Conservation (phyloP, 371 early-diverging fungal species). For the Chytridiales sp. region DNA sequence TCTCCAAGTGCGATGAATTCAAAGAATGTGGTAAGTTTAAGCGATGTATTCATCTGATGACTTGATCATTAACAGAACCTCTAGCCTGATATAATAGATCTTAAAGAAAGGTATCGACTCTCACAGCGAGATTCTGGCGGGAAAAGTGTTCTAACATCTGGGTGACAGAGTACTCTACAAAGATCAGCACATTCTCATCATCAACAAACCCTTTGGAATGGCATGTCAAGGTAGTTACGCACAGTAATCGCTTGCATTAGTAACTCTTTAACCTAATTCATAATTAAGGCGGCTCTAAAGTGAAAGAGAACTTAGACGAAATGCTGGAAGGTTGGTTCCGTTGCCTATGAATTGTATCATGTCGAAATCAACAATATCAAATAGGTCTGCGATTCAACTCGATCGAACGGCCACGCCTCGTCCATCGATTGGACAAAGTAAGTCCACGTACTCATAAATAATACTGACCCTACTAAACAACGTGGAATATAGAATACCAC, state of each 20-base stretch:
- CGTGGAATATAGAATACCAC: constrained; percentile 41
- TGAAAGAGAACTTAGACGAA: constrained; percentile 25
- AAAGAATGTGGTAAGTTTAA: not conserved
- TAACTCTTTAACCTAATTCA: not conserved
- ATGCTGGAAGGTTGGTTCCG: constrained; percentile 27
- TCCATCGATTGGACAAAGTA: constrained; percentile 59
- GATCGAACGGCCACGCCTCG: constrained; percentile 41
- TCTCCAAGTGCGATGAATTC: not conserved
- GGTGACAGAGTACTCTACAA: constrained; percentile 35
- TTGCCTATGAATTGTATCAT: constrained; percentile 3
- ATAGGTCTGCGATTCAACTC: constrained; percentile 22
- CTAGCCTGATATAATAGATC: not conserved
- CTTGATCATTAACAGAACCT: not conserved
- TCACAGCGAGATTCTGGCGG: not conserved
- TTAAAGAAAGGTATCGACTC: not conserved
- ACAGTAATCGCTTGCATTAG: not conserved
- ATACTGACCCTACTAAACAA: not conserved
- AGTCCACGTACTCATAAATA: not conserved
- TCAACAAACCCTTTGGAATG: constrained; percentile 53
- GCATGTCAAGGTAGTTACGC: constrained; percentile 49
- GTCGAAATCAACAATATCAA: not conserved
- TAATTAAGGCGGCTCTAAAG: constrained; percentile 39
- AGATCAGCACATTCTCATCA: constrained; percentile 44
- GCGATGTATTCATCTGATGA: not conserved
- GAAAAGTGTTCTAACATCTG: too few relatives aligned